phyloP scores from a whole-genome alignment of 805 yeast species.

The Candida ulmi region DNA sequence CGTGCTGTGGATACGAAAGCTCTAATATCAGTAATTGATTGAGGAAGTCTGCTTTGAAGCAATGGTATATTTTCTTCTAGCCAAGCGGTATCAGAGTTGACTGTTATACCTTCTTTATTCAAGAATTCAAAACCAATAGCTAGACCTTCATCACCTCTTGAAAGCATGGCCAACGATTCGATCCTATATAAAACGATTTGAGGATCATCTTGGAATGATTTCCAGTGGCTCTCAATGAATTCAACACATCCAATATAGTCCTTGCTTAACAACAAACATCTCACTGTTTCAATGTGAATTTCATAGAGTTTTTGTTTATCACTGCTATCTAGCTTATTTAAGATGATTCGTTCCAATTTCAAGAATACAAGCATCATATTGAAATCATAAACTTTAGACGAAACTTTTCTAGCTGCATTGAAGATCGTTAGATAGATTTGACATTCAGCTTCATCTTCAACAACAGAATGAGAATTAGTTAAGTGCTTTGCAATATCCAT shows the following conservation, averaged over 20 bases:
- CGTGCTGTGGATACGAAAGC: constrained; percentile 22
- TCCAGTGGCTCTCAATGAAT: constrained; percentile 28
- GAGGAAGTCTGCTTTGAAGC: constrained; percentile 29
- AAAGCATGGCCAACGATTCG: constrained; percentile 20
- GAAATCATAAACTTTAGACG: constrained; percentile 38
- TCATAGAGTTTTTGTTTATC: constrained; percentile 5
- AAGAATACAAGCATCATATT: constrained; percentile 36
- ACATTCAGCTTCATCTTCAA: constrained; percentile 26
- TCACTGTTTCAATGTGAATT: constrained; percentile 14
- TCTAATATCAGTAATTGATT: constrained; percentile 5
- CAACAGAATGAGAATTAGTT: constrained; percentile 8
- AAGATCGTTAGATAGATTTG: constrained; percentile 33
- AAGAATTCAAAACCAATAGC: constrained; percentile 30
- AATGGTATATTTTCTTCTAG: constrained; percentile 18
- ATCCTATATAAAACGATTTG: constrained; percentile 34
- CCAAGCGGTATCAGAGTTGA: constrained; percentile 24
- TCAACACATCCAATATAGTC: constrained; percentile 31
- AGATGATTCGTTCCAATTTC: constrained; percentile 26
- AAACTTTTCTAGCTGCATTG: constrained; percentile 37
- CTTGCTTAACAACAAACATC: constrained; percentile 21
- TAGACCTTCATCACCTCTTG: constrained; percentile 7
- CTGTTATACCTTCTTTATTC: constrained; percentile 29
- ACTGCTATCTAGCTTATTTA: constrained; percentile 3
- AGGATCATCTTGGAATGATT: constrained; percentile 24
- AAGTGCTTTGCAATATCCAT: constrained; percentile 16